These are phyloP conservation scores for Antarctomyces pellizariae DNA, from an alignment of 495 filamentous ascomycete species.

Conservation along the genomic window DNA sequence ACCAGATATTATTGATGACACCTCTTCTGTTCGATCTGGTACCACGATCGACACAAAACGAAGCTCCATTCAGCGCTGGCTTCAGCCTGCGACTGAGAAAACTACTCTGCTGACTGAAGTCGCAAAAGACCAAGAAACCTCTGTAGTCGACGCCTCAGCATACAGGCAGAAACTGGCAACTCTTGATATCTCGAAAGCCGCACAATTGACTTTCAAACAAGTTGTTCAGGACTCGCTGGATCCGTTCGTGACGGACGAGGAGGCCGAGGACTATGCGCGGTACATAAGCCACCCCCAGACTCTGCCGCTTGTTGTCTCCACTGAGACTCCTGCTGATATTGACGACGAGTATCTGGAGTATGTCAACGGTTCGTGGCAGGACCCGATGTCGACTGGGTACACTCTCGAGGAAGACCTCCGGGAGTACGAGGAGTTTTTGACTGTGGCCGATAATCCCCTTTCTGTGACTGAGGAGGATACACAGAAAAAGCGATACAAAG, in stretches of 20 bases:
- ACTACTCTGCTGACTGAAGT: not conserved
- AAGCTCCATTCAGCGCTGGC: conserved; percentile 28
- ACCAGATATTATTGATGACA: conserved; percentile 20
- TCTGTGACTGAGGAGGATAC: conserved; percentile 71
- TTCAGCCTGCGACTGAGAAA: conserved; percentile 22
- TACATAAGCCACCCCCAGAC: conserved; percentile 82
- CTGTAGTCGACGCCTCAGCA: too few species aligned
- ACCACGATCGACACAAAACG: conserved; percentile 16
- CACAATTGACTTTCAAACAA: conserved; percentile 73
- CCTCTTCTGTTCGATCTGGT: conserved; percentile 15
- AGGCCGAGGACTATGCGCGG: conserved; percentile 68
- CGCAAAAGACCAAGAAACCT: too few species aligned
- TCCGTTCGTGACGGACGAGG: conserved; percentile 45
- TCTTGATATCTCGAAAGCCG: conserved; percentile 41
- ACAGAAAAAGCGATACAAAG: conserved; percentile 81
- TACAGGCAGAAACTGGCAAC: conserved; percentile 18
- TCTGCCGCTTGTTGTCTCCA: conserved; percentile 66
- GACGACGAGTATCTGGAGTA: conserved; percentile 55
- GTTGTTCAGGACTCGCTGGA: conserved; percentile 59
- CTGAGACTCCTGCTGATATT: conserved; percentile 29
- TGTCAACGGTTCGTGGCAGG: conserved; percentile 29
- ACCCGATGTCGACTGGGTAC: conserved; percentile 8
- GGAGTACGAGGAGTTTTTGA: conserved; percentile 52
- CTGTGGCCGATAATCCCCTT: conserved; percentile 56
- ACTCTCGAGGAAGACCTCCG: conserved; percentile 34